These are phyloP conservation scores for Amylostereum areolatum DNA, from an alignment of 1,284 basidiomycete species.

Conservation along the genomic window DNA sequence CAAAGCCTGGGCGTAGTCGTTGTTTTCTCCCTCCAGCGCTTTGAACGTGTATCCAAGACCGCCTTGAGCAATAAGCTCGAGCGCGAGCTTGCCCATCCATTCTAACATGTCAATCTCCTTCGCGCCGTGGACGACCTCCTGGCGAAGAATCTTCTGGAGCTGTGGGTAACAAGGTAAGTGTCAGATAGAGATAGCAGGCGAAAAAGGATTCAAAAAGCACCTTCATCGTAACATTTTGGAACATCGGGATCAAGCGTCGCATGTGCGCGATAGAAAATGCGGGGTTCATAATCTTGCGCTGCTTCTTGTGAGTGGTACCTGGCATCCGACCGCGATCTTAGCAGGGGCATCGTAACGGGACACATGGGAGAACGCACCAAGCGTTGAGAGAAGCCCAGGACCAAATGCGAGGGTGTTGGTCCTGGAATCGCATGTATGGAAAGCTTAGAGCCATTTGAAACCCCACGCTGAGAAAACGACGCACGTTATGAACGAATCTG, in stretches of 20 bases:
- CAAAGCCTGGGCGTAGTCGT: background rate
- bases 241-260: background rate
- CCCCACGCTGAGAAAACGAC: background rate
- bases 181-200: too few relatives aligned
- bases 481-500: background rate
- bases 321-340: background rate
- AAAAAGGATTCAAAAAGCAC: background rate
- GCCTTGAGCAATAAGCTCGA: constrained; percentile 1
- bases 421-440: background rate
- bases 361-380: background rate
- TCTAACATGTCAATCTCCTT: constrained; percentile 1
- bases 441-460: background rate
- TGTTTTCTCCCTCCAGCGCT: background rate
- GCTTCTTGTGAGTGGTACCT: background rate
- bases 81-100: background rate
- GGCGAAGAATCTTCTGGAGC: background rate
- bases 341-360: background rate
- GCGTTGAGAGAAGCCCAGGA: background rate
- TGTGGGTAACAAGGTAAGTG: too few relatives aligned
- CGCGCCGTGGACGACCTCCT: background rate
- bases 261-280: background rate
- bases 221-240: background rate
- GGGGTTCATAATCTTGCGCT: background rate
- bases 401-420: background rate
- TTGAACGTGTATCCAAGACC: constrained; percentile 1